Percentiles rank a stretch among this genome's conserved stretches.
These are phyloP conservation scores for Vigna reflexopilosa DNA, from an alignment of 306 rosid genomes.

Conservation along the genomic window DNA sequence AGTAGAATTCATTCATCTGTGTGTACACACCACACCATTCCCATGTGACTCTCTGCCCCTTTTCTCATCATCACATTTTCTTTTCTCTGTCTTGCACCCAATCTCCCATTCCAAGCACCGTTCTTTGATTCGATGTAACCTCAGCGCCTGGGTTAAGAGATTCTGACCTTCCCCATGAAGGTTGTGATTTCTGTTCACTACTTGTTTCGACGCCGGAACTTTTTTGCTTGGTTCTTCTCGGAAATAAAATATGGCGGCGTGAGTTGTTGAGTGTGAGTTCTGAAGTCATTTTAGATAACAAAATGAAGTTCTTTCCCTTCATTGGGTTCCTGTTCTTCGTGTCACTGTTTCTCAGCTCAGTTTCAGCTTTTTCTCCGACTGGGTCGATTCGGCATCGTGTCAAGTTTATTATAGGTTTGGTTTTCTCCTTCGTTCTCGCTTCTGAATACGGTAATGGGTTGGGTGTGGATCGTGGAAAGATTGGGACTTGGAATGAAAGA, in stretches of 20 bases:
- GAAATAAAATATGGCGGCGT: constrained; percentile 51
- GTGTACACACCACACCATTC: constrained; percentile 35
- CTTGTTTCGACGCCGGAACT: background rate
- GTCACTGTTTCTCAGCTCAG: constrained; percentile 53
- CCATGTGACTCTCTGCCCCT: constrained; percentile 57
- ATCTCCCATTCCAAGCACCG: background rate
- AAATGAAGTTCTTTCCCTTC: constrained; percentile 54
- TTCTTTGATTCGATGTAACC: constrained; percentile 5
- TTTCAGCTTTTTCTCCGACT: constrained; percentile 58
- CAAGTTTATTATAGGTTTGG: constrained; percentile 68
- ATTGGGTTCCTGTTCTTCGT: constrained; percentile 50
- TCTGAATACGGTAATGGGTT: constrained; percentile 45
- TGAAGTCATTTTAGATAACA: constrained; percentile 33
- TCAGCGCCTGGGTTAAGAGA: constrained; percentile 35
- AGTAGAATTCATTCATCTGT: no score
- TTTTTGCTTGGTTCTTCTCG: constrained; percentile 12
- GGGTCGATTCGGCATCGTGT: constrained; percentile 42
- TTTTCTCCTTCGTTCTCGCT: background rate
- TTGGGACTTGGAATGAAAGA: constrained; percentile 25
- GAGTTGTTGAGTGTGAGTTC: background rate
- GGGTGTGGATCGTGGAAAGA: constrained; percentile 36
- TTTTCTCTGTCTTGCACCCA: background rate
- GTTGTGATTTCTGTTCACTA: background rate
- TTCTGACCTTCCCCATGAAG: background rate
- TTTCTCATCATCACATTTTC: background rate